phyloP scores from a whole-genome alignment of 306 rosid genomes.

The Dicorynia guianensis region DNA sequence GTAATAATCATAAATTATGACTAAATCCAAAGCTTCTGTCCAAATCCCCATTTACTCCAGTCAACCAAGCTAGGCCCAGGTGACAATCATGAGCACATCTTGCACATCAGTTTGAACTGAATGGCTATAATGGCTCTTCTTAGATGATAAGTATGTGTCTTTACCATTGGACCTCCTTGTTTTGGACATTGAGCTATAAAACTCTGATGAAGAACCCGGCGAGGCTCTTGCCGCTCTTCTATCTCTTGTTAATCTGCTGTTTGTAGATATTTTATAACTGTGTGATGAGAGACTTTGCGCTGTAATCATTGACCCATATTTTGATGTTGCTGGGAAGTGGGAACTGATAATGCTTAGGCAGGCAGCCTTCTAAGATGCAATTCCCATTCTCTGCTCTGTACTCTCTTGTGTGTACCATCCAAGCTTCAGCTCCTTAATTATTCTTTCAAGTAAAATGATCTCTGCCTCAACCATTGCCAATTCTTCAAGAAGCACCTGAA shows the following conservation, averaged over 20 bases:
- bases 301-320: conserved; percentile 44
- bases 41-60: too few species aligned
- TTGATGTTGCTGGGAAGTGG: conserved; percentile 42
- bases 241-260: conserved; percentile 44
- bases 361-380: conserved; percentile 44
- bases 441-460: conserved; percentile 70
- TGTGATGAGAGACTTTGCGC: conserved; percentile 55
- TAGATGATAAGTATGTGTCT: neutral
- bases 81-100: too few species aligned
- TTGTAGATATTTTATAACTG: conserved; percentile 47
- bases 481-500: conserved; percentile 71
- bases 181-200: conserved; percentile 57
- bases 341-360: conserved; percentile 48
- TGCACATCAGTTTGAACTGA: neutral
- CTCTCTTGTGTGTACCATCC: conserved; percentile 60
- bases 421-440: conserved; percentile 70
- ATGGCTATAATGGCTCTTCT: neutral
- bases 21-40: too few species aligned
- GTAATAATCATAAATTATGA: too few species aligned
- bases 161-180: conserved; percentile 60
- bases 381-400: conserved; percentile 57
- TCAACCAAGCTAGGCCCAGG: too few species aligned
- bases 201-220: conserved; percentile 60
- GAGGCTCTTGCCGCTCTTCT: conserved; percentile 65
- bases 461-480: conserved; percentile 75